Percentiles rank a stretch among this genome's conserved stretches.
Conservation (phyloP, 225 moss, liverwort and hornwort species). For the Neckera pumila region DNA sequence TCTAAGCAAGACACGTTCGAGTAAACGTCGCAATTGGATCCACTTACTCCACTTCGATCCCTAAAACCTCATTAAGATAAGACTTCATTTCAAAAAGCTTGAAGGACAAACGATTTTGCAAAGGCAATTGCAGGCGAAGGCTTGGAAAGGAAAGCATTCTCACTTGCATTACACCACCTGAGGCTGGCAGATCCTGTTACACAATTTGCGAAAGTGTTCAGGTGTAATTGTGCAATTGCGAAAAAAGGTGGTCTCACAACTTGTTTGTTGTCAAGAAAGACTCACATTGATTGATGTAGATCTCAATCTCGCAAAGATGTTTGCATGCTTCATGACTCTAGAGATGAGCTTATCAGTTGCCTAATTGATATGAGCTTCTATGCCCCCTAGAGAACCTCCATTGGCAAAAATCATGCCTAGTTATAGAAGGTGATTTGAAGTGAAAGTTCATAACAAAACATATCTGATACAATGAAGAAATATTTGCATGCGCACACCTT, state of each 20-base stretch:
- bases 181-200: constrained; percentile 63
- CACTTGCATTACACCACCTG: constrained; percentile 82
- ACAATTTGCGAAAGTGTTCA: neutral
- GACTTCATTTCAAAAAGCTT: neutral
- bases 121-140: neutral
- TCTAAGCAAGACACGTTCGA: neutral
- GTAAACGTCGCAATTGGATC: neutral
- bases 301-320: neutral
- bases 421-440: neutral
- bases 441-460: neutral
- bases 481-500: constrained; percentile 34
- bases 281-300: neutral
- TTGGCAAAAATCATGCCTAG: neutral
- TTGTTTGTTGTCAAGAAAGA: neutral
- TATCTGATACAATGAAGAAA: neutral
- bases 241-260: neutral
- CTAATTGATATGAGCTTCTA: neutral
- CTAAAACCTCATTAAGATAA: neutral
- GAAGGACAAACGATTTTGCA: neutral
- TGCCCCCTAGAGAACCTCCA: neutral
- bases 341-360: neutral
- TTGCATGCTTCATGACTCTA: neutral
- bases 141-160: neutral
- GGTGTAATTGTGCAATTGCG: neutral
- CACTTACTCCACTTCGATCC: neutral